Conservation (phyloP, 495 filamentous ascomycete genomes). For the Achaetomiella virescens region DNA sequence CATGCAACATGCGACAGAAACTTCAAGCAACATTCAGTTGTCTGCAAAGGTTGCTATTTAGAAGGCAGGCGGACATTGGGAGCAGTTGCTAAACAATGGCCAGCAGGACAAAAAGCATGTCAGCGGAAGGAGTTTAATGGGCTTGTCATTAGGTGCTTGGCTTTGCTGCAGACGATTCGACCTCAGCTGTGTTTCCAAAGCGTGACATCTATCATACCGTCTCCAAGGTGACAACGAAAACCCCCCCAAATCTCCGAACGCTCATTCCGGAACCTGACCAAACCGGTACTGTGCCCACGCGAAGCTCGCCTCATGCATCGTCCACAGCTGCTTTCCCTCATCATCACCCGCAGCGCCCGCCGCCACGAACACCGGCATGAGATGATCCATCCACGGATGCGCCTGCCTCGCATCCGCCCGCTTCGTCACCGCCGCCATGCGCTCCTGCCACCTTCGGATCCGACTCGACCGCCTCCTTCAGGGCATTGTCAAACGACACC, state of each 20-base stretch:
- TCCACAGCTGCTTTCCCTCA: constrained; percentile 57
- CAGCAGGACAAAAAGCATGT: too few species aligned
- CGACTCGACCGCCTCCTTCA: constrained; percentile 62
- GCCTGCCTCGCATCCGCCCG: constrained; percentile 65
- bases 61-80: too few species aligned
- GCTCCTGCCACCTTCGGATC: constrained; percentile 47
- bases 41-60: neutral
- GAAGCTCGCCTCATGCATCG: constrained; percentile 57
- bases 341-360: constrained; percentile 65
- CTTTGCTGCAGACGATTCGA: too few species aligned
- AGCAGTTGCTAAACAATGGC: too few species aligned
- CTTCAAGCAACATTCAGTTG: too few species aligned
- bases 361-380: constrained; percentile 71
- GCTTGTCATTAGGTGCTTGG: neutral
- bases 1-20: too few species aligned
- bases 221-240: too few species aligned
- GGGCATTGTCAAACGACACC: constrained; percentile 69
- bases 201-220: too few species aligned
- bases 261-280: constrained; percentile 45
- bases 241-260: neutral
- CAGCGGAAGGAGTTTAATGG: neutral
- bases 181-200: too few species aligned
- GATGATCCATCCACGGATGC: constrained; percentile 73
- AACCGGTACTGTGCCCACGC: constrained; percentile 75
- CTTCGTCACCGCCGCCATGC: constrained; percentile 54